These are phyloP conservation scores for Candida tammaniensis DNA, from an alignment of 805 yeast genomes.

Conservation along the genomic window DNA sequence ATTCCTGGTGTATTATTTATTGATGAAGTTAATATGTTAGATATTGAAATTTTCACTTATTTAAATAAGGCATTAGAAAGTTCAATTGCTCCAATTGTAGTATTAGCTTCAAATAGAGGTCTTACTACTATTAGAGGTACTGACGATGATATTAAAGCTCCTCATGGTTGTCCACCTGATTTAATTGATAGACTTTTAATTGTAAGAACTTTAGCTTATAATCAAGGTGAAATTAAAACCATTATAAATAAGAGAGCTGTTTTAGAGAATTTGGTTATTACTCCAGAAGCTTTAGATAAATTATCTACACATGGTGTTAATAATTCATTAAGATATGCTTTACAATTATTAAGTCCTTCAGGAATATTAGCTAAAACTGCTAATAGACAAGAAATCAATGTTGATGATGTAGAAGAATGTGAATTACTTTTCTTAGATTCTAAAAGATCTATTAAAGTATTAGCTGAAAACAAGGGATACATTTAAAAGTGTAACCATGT, in stretches of 20 bases:
- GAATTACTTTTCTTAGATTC: slow-evolving; percentile 82
- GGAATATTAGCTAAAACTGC: slow-evolving; percentile 74
- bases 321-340: slow-evolving; percentile 85
- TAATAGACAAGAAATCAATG: slow-evolving; percentile 65
- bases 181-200: slow-evolving; percentile 87
- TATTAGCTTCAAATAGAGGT: slow-evolving; percentile 95
- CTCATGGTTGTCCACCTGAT: slow-evolving; percentile 97
- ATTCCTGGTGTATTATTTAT: slow-evolving; percentile 97
- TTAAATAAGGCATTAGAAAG: slow-evolving; percentile 92
- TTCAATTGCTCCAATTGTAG: slow-evolving; percentile 89
- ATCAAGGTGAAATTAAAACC: slow-evolving; percentile 72
- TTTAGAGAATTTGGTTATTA: slow-evolving; percentile 68
- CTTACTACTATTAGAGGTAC: slow-evolving; percentile 90
- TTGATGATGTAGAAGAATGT: slow-evolving; percentile 80
- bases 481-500: slow-evolving; percentile 16
- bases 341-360: slow-evolving; percentile 89
- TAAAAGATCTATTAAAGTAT: slow-evolving; percentile 66
- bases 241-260: slow-evolving; percentile 81
- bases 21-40: slow-evolving; percentile 98
- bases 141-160: slow-evolving; percentile 73
- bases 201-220: slow-evolving; percentile 89
- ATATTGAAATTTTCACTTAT: slow-evolving; percentile 93
- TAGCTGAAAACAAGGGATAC: slow-evolving; percentile 47
- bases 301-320: slow-evolving; percentile 72
- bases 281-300: slow-evolving; percentile 66